A percentile compares a stretch with the other conserved stretches of the same genome.
These are phyloP conservation scores for Eutypa lata DNA, from an alignment of 2,329 filamentous ascomycete species.

Conservation along the genomic window DNA sequence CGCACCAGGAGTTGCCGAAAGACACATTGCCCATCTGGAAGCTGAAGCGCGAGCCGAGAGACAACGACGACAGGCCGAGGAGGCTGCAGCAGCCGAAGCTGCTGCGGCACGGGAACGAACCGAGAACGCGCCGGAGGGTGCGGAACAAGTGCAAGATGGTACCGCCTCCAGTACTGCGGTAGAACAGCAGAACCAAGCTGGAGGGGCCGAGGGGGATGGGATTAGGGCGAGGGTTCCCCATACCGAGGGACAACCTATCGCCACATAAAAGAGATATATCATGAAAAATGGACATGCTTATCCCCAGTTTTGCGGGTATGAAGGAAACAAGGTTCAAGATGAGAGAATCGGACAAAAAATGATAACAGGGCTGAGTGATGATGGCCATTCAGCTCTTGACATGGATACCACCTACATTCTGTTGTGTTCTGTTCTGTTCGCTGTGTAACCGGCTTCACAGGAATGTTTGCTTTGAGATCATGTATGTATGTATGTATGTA, in stretches of 20 bases:
- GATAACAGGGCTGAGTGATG: too few relatives aligned
- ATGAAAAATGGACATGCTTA: not conserved
- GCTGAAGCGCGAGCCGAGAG: slow-evolving; percentile 46
- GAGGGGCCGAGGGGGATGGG: not conserved
- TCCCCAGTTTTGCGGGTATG: not conserved
- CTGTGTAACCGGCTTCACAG: too few relatives aligned
- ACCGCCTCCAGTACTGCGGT: not conserved
- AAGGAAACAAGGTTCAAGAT: not conserved
- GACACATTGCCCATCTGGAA: slow-evolving; percentile 59
- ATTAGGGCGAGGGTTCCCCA: not conserved
- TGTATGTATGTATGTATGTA: not conserved
- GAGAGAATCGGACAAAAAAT: too few relatives aligned
- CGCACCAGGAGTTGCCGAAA: slow-evolving; percentile 62
- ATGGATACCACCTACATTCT: too few relatives aligned
- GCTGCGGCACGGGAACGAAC: slow-evolving; percentile 21
- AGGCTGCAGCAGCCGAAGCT: slow-evolving; percentile 34
- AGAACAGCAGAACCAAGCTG: not conserved
- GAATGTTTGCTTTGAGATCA: not conserved
- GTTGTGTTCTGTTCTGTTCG: too few relatives aligned
- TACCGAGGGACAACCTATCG: not conserved
- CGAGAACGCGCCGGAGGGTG: slow-evolving; percentile 1
- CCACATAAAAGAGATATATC: not conserved
- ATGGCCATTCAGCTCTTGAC: too few relatives aligned
- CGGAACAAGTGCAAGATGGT: slow-evolving; percentile 1
- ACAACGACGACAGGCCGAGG: slow-evolving; percentile 41